A percentile compares a stretch with the other conserved stretches of the same genome.
Evolutionary conservation across 2,329 filamentous ascomycete genomes (phyloP).

Genomic region (Seiridium cupressi): DNA sequence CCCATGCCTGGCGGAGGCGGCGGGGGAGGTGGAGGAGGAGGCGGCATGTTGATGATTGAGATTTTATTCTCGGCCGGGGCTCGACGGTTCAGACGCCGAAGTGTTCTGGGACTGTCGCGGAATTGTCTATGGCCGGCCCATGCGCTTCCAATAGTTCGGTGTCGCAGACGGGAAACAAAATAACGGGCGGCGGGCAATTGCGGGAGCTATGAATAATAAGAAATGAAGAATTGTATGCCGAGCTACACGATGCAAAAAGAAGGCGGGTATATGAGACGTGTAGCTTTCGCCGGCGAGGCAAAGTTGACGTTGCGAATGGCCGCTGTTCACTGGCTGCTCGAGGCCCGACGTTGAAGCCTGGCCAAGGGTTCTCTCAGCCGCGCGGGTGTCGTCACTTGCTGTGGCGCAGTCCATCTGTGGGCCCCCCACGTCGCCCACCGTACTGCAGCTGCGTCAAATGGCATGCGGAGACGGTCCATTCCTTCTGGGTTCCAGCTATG

Average conservation of each 20-base stretch:
- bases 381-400: not conserved
- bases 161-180: not conserved
- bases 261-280: not conserved
- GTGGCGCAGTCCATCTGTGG: not conserved
- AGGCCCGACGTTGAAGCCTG: constrained; percentile 5
- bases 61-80: not conserved
- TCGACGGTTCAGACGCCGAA: too few relatives aligned
- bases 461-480: too few relatives aligned
- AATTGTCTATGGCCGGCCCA: not conserved
- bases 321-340: not conserved
- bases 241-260: not conserved
- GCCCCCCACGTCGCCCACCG: too few relatives aligned
- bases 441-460: too few relatives aligned
- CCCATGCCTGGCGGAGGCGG: constrained; percentile 57
- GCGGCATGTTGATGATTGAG: constrained; percentile 35
- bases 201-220: not conserved
- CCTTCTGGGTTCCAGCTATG: too few relatives aligned
- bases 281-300: not conserved
- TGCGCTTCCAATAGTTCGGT: not conserved
- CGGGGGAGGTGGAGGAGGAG: constrained; percentile 69
- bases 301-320: not conserved
- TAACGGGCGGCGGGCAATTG: not conserved
- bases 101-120: too few relatives aligned
- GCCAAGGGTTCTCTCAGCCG: not conserved
- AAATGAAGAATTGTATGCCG: not conserved